phyloP scores from a whole-genome alignment of 495 filamentous ascomycete species.

The Hamigera avellanea region DNA sequence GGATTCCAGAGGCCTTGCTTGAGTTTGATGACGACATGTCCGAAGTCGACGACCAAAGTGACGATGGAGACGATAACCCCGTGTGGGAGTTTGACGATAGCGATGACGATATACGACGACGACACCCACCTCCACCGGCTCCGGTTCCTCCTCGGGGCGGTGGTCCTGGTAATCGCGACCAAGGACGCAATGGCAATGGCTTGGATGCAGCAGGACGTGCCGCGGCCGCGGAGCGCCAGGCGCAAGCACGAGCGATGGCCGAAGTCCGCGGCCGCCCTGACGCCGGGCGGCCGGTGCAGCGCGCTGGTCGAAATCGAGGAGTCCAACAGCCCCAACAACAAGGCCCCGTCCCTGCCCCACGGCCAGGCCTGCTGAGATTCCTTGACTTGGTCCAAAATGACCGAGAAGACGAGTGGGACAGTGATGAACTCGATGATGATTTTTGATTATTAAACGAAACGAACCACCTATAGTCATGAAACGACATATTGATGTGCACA shows the following conservation, averaged over 20 bases:
- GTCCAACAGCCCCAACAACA: background rate
- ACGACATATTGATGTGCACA: too few relatives aligned
- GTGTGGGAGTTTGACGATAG: conserved; percentile 8
- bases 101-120: conserved; percentile 13
- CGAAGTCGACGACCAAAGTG: conserved; percentile 4
- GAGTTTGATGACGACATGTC: conserved; percentile 25
- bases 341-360: conserved; percentile 2
- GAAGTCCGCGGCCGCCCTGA: conserved; percentile 24
- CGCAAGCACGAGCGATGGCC: conserved; percentile 33
- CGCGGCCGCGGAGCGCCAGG: conserved; percentile 30
- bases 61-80: conserved; percentile 3
- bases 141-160: conserved; percentile 25
- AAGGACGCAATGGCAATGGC: conserved; percentile 14
- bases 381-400: conserved; percentile 43
- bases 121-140: conserved; percentile 31
- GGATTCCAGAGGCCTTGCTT: conserved; percentile 22
- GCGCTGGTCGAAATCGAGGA: background rate
- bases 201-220: conserved; percentile 29
- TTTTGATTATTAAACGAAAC: conserved; percentile 10
- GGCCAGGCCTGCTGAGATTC: conserved; percentile 38
- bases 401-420: conserved; percentile 54
- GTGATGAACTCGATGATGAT: conserved; percentile 44
- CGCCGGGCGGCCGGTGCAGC: conserved; percentile 1
- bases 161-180: conserved; percentile 12
- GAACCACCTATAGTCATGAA: too few relatives aligned